These are phyloP conservation scores for Lumnitzera racemosa DNA, from an alignment of 345 rosid genomes.

Conservation along the genomic window DNA sequence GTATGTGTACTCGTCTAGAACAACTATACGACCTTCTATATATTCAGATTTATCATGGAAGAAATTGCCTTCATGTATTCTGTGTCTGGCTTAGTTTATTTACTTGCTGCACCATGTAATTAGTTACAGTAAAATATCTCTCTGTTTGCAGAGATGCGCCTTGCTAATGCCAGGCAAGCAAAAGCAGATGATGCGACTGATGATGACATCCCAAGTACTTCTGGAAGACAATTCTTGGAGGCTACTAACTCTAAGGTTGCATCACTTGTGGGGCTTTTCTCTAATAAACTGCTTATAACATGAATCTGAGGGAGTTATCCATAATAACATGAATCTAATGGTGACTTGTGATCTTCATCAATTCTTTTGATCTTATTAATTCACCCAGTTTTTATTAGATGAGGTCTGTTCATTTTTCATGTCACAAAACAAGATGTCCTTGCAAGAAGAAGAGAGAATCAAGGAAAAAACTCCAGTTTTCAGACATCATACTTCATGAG, in stretches of 20 bases:
- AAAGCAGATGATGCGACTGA: conserved; percentile 54
- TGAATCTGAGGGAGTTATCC: neutral
- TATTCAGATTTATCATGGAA: neutral
- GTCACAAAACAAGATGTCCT: too few relatives aligned
- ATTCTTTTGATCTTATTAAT: too few relatives aligned
- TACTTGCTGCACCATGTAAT: neutral
- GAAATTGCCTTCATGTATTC: too few relatives aligned
- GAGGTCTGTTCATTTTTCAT: too few relatives aligned
- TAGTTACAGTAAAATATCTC: conserved; percentile 12
- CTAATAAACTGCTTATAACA: neutral
- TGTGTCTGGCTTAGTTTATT: neutral
- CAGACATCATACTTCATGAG: too few relatives aligned
- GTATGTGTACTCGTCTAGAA: too few relatives aligned
- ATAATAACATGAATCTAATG: neutral
- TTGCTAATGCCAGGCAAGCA: conserved; percentile 66
- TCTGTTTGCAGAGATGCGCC: conserved; percentile 56
- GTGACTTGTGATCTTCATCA: neutral
- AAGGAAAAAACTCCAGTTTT: too few relatives aligned
- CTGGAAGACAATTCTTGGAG: conserved; percentile 71
- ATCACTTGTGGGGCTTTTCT: conserved; percentile 2
- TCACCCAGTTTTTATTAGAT: too few relatives aligned
- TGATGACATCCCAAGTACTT: conserved; percentile 68
- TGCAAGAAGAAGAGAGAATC: too few relatives aligned
- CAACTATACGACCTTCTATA: neutral
- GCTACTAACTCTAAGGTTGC: conserved; percentile 17